Conservation (phyloP, 805 yeast species). For the Metschnikowia shivogae region DNA sequence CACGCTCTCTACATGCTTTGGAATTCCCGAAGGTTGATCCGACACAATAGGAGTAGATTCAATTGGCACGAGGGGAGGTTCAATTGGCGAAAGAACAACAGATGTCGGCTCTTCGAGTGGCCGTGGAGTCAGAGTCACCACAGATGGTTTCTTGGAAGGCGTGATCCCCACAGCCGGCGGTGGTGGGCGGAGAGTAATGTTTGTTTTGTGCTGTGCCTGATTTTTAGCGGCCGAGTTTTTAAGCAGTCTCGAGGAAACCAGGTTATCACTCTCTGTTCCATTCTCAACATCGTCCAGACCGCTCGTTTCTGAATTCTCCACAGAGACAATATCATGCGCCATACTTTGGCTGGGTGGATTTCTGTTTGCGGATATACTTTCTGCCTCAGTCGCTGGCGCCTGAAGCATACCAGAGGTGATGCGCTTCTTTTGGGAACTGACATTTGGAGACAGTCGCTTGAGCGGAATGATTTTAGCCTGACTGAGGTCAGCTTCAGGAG, state of each 20-base stretch:
- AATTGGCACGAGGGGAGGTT: neutral
- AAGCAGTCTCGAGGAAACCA: conserved; percentile 8
- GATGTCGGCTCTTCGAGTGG: neutral
- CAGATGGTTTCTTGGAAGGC: conserved; percentile 9
- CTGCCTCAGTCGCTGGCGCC: conserved; percentile 19
- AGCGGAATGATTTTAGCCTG: conserved; percentile 25
- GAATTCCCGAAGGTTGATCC: no score
- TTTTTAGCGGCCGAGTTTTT: neutral
- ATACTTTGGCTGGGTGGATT: neutral
- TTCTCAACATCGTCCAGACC: conserved; percentile 10
- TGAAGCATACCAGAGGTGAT: conserved; percentile 43
- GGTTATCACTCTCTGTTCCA: conserved; percentile 12
- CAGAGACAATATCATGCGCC: neutral
- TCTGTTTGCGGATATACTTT: neutral
- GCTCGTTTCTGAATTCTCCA: neutral
- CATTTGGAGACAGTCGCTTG: conserved; percentile 19
- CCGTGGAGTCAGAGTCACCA: conserved; percentile 13
- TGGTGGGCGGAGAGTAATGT: conserved; percentile 7
- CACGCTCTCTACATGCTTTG: no score
- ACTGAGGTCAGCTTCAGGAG: conserved; percentile 24
- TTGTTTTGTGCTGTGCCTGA: neutral
- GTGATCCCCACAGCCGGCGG: conserved; percentile 2
- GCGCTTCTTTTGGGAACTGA: conserved; percentile 17
- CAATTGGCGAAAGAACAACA: neutral
- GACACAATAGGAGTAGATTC: no score